phyloP scores from a whole-genome alignment of 371 early-diverging fungal species.

The Batkoa obscura region DNA sequence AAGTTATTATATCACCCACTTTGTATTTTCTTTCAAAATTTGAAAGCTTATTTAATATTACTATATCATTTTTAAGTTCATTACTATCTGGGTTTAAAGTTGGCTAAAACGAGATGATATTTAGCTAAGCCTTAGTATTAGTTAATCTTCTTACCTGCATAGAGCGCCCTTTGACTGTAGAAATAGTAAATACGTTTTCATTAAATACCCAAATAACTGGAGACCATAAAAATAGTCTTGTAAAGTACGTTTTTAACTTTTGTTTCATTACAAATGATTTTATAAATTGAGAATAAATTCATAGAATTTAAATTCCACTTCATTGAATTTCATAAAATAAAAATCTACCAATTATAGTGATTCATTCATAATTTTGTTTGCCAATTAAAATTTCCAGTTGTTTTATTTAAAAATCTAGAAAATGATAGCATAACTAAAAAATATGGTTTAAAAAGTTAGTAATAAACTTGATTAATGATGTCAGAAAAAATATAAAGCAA shows the following conservation, averaged over 20 bases:
- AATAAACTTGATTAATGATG: too few species aligned
- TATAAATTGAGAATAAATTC: not conserved
- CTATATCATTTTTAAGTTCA: constrained; percentile 39
- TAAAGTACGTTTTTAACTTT: not conserved
- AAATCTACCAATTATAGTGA: too few species aligned
- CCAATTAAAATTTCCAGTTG: too few species aligned
- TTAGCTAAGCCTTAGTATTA: not conserved
- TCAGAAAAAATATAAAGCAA: too few species aligned
- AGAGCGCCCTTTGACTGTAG: constrained; percentile 35
- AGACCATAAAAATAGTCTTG: constrained; percentile 21
- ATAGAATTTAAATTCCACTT: not conserved
- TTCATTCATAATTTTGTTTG: too few species aligned
- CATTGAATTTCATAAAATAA: too few species aligned
- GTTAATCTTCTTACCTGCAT: constrained; percentile 34
- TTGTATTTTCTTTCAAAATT: constrained; percentile 22
- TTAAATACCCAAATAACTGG: constrained; percentile 34
- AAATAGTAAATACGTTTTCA: constrained; percentile 38
- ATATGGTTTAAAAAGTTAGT: too few species aligned
- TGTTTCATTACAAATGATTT: too few species aligned
- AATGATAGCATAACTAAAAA: too few species aligned
- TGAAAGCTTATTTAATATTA: constrained; percentile 54
- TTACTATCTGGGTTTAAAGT: constrained; percentile 79
- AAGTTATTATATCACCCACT: constrained; percentile 68
- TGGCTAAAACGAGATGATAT: constrained; percentile 21
- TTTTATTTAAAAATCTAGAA: too few species aligned